Evolutionary conservation across 2,329 filamentous ascomycete genomes (phyloP), one percentile per base, ranked within the genome.

Genomic region (Atkinsonella texensis): DNA sequence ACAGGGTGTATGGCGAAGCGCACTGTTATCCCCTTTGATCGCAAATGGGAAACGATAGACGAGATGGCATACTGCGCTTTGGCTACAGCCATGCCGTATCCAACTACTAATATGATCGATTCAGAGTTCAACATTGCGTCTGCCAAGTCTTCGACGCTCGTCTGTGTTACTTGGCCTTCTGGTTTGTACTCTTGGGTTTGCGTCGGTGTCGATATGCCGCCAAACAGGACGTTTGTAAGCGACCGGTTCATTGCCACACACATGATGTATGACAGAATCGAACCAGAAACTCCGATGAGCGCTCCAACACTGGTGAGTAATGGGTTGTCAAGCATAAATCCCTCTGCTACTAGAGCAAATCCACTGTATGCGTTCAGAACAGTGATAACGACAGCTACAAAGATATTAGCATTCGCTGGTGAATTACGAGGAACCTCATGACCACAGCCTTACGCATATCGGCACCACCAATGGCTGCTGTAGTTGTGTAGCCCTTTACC

Each of bases 1-100:
- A 95, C 89, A 0, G 89, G 89, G 63, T 95, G 89, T 58, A 95
- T 93, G 7, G 88, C 89, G 62, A 95, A 95, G 31, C 89, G 84
- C 8, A 95, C 89, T 20, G 84, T 88, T 59, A 93, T 75, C 3
- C 85, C 85, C 64, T 84, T 85, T 41, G 78, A 70, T n/a, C 87
- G 82, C 15, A 95, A 73, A 65, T 83, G 78, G 42, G 76, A 71
- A 4, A 87, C 87, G 56, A 95, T 91, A 61, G 90, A 87, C 4
- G 85, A 85, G 49, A 95, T 88, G 20, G 88, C 87, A 63, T 95
- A 95, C 67, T 95, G 89, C 3, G 89, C 89, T 68, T 95, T 95
- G 9, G 89, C 89, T 1, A 95, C 89, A 0, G 89, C 89, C 89
- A 95, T 95, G 49, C 89, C 89, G 60, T 95, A 95, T 1, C 89